Percentiles rank a stretch among this genome's conserved stretches.
Conservation (phyloP, 177 flowering plant genomes). For the Vitis hybrid region DNA sequence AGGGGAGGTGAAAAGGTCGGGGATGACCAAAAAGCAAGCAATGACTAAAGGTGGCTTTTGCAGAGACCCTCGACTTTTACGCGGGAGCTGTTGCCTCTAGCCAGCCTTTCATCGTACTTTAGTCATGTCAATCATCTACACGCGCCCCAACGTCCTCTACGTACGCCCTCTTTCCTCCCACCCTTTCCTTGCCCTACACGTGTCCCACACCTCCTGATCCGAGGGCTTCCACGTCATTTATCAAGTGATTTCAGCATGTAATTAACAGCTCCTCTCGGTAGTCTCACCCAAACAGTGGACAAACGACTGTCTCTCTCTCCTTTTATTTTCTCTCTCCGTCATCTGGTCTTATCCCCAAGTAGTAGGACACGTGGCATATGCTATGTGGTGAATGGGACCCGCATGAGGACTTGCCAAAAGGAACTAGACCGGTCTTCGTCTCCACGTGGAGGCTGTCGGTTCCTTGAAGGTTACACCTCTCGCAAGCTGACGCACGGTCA, state of each 20-base stretch:
- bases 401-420: conserved; percentile 31
- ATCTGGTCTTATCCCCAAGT: neutral
- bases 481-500: conserved; percentile 19
- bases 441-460: conserved; percentile 26
- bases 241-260: no score
- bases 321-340: no score
- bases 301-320: no score
- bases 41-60: neutral
- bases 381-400: conserved; percentile 20
- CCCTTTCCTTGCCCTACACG: neutral
- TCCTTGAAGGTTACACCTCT: conserved; percentile 6
- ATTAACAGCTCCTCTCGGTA: no score
- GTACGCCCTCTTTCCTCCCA: neutral
- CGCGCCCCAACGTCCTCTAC: conserved; percentile 12
- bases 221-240: no score
- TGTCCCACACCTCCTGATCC: no score
- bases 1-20: no score
- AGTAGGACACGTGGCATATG: conserved; percentile 19
- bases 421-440: conserved; percentile 42
- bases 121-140: conserved; percentile 34
- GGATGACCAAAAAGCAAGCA: no score
- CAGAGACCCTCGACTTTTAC: conserved; percentile 53
- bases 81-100: conserved; percentile 29
- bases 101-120: conserved; percentile 53
- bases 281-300: no score